Evolutionary conservation across 2,329 filamentous ascomycete genomes (phyloP), one percentile per base, ranked within the genome.

Genomic region (Arthrobotrys sphaeroides): DNA sequence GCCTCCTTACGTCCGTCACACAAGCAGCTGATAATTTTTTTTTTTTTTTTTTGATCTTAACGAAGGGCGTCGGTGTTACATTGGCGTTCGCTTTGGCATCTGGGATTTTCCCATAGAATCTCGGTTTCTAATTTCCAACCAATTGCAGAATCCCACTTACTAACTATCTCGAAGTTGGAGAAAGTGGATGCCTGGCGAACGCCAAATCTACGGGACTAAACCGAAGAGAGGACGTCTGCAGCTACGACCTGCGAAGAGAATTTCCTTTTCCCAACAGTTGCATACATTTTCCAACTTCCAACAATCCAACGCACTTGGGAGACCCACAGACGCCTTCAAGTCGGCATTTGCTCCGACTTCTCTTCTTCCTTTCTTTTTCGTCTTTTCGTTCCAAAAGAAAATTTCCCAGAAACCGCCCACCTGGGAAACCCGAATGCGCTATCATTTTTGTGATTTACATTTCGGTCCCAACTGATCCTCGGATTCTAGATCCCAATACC

Each of bases 101-200:
- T 49, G 18, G n/a, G 31, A 49, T 53, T 20, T 9, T 13, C 22
- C 33, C 28, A 43, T 43, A 28, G 26, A 59, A 57, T 31, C 61
- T 67, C 69, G 61, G 69, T 40, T 61, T 62, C 51, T 9, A 13
- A 55, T 67, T 51, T 67, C 69, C 69, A 73, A 64, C 69, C 53
- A 73, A 73, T 73, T 47, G 26, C n/a, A 40, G 22, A 20, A n/a
- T 24, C 12, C 18, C 16, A 59, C 13, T 28, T 31, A 42, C 65
- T 18, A 61, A 61, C 33, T 47, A 66, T 26, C n/a, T 53, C 31
- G 18, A 65, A 53, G 38, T 53, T 49, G 66, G 24, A 61, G n/a
- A 40, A 40, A 66, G 24, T 66, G 49, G 51, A 60, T 65, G 60
- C 59, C 59, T 72, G 59, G 40, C 57, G 20, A 42, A 53, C 45